Conservation (phyloP, 2,329 filamentous ascomycete species). For the Penicillium crustosum region DNA sequence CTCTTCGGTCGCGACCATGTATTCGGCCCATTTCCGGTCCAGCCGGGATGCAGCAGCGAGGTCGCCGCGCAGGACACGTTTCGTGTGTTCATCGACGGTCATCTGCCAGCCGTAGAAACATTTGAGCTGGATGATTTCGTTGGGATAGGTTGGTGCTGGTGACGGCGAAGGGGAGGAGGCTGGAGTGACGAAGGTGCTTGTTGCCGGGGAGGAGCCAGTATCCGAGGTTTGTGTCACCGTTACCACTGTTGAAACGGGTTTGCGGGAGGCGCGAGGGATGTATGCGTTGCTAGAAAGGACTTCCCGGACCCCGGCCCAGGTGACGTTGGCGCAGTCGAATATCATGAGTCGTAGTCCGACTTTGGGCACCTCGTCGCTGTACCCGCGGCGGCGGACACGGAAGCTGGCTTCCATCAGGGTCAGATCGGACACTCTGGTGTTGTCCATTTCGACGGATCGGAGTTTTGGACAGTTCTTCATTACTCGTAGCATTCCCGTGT, state of each 20-base stretch:
- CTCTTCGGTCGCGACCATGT: slow-evolving; percentile 90
- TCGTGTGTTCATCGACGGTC: slow-evolving; percentile 90
- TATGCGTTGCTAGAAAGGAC: slow-evolving; percentile 83
- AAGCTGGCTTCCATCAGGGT: slow-evolving; percentile 79
- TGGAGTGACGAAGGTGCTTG: slow-evolving; percentile 29
- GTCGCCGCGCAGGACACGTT: slow-evolving; percentile 77
- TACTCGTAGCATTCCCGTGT: slow-evolving; percentile 78
- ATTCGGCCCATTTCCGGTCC: slow-evolving; percentile 88
- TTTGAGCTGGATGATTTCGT: slow-evolving; percentile 80
- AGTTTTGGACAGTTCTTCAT: slow-evolving; percentile 72
- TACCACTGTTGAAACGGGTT: slow-evolving; percentile 30
- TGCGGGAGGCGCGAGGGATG: slow-evolving; percentile 54
- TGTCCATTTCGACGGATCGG: slow-evolving; percentile 79
- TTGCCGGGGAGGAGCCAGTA: slow-evolving; percentile 19
- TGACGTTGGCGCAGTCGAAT: slow-evolving; percentile 89
- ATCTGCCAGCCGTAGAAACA: slow-evolving; percentile 96
- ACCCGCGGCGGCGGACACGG: slow-evolving; percentile 69
- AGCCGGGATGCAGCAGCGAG: slow-evolving; percentile 71
- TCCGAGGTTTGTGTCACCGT: slow-evolving; percentile 36
- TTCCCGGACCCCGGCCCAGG: slow-evolving; percentile 87
- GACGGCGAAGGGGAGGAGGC: slow-evolving; percentile 26
- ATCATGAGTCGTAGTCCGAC: slow-evolving; percentile 74
- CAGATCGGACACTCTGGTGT: slow-evolving; percentile 85
- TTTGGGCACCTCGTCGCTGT: slow-evolving; percentile 50
- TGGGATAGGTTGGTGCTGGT: slow-evolving; percentile 55